phyloP scores from a whole-genome alignment of 768 basidiomycete species.

The Leccinum imitatum region DNA sequence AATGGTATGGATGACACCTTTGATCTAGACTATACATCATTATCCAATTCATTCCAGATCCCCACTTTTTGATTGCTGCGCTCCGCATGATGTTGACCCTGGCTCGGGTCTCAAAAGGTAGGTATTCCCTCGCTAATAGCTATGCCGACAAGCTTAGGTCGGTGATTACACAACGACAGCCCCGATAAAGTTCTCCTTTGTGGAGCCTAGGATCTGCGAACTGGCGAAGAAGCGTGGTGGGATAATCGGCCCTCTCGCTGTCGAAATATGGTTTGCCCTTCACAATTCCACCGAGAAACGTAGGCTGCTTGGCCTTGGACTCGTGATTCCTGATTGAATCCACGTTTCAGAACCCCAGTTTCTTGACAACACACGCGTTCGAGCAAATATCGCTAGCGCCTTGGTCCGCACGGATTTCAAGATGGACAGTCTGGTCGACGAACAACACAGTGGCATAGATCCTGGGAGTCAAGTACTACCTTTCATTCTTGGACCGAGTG shows the following conservation, averaged over 20 bases:
- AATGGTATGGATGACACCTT: constrained; percentile 6
- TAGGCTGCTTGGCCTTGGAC: background rate
- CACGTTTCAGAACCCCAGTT: constrained; percentile 7
- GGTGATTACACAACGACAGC: too few relatives aligned
- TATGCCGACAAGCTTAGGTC: too few relatives aligned
- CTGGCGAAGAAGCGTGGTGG: constrained; percentile 8
- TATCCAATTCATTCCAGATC: constrained; percentile 4
- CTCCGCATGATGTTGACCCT: constrained; percentile 21
- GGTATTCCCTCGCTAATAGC: background rate
- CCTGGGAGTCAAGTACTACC: background rate
- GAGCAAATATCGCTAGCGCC: constrained; percentile 19
- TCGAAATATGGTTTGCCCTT: constrained; percentile 20
- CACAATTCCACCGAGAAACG: constrained; percentile 7
- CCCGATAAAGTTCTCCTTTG: background rate
- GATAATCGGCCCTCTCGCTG: constrained; percentile 22
- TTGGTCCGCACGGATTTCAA: constrained; percentile 9
- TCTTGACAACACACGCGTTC: constrained; percentile 6
- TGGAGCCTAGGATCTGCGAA: constrained; percentile 16
- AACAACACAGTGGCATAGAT: background rate
- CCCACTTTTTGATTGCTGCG: constrained; percentile 11
- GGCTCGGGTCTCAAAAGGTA: constrained; percentile 17
- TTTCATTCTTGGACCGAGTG: constrained; percentile 21
- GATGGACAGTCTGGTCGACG: background rate
- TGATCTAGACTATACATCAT: too few relatives aligned
- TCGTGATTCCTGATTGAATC: background rate